Evolutionary conservation across 345 rosid species (phyloP), one percentile per base, ranked within the genome.

Genomic region (Ailanthus altissimus): DNA sequence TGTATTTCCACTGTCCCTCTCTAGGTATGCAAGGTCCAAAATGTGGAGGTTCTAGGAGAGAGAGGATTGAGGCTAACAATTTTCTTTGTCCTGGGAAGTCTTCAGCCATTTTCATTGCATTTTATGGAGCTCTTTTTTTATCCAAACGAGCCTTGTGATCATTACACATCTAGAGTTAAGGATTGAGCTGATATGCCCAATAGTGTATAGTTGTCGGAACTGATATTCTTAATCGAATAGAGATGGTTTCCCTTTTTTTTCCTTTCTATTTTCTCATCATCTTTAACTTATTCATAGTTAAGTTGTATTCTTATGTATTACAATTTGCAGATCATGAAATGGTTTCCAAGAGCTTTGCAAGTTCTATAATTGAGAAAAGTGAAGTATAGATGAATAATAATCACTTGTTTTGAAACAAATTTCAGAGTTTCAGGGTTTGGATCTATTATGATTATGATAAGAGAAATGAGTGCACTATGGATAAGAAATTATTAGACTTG

Each of bases 21-120:
- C 28, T 72, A 91, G 93, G 75, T 90, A 88, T 76, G 97, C 97
- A n/a, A 87, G 93, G 83, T 87, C 97, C 25, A 91, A 90, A 82
- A 91, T 91, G 97, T 86, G 92, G 84, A 91, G 86, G 74, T 84
- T 72, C 46, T 88, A 88, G 84, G 67, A 36, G 51, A 56, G 62
- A 45, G 40, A 47, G 75, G 61, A 23, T 67, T 38, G 74, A n/a
- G 47, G 74, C 25, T 5, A 59, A 51, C 76, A 50, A 10, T 61
- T 68, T 47, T 57, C 53, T 25, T 50, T 72, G 38, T 36, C 60
- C 2, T 32, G 20, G 16, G 11, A 32, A 43, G 32, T 49, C 36
- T 46, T 47, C 21, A 70, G 14, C 47, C 20, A 5, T 13, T n/a
- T 3, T 20, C n/a, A 72, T 63, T 74, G 60, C 26, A 45, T 38